phyloP scores from a whole-genome alignment of 2,329 filamentous ascomycete species.

The Sporothrix dimorphospora region DNA sequence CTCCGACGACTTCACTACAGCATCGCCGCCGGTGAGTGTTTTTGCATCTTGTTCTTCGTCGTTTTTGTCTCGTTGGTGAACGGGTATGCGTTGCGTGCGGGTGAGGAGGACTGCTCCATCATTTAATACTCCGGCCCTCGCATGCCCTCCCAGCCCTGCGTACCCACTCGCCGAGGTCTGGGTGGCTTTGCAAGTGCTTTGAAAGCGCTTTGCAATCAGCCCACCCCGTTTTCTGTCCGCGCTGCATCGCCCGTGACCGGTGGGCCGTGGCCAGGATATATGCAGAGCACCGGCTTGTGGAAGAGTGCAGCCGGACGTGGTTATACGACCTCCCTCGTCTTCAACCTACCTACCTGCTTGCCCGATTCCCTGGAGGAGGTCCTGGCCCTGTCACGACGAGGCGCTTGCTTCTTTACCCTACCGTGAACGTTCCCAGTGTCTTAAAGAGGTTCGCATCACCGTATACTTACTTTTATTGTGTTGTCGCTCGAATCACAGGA shows the following conservation, averaged over 20 bases:
- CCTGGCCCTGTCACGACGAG: background rate
- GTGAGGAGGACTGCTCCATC: slow-evolving; percentile 7
- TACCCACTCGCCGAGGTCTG: slow-evolving; percentile 32
- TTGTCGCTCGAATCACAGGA: slow-evolving; percentile 48
- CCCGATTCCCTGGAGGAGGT: background rate
- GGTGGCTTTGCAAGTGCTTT: slow-evolving; percentile 35
- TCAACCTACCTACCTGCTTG: background rate
- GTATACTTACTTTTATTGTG: slow-evolving; percentile 1
- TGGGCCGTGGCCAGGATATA: background rate
- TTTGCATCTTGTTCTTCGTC: slow-evolving; percentile 30
- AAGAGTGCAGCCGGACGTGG: background rate
- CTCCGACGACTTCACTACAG: slow-evolving; percentile 59
- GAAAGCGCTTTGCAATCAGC: slow-evolving; percentile 26
- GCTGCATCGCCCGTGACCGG: background rate
- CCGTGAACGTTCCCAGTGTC: background rate
- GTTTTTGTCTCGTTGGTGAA: background rate
- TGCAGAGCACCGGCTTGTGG: background rate
- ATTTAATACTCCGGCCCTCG: slow-evolving; percentile 30
- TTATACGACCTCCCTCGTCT: background rate
- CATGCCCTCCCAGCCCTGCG: slow-evolving; percentile 13
- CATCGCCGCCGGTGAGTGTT: slow-evolving; percentile 58
- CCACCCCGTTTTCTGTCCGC: background rate
- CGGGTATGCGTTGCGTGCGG: background rate
- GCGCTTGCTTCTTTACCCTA: background rate
- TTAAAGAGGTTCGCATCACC: background rate